A percentile compares a stretch with the other conserved stretches of the same genome.
These are phyloP conservation scores for Primulina tabacum DNA, from an alignment of 257 asterid species.

Conservation along the genomic window DNA sequence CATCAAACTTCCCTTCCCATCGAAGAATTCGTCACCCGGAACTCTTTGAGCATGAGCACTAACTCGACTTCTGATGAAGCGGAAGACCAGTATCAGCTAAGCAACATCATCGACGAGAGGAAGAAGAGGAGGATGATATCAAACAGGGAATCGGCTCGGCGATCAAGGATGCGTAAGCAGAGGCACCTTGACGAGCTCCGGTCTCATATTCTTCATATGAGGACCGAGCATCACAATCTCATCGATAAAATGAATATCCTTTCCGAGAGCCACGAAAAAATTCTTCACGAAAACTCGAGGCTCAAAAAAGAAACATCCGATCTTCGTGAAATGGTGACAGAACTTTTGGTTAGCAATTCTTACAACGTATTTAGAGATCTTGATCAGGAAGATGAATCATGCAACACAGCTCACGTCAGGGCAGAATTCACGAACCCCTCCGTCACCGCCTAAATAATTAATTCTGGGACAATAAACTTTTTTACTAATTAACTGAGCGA, in stretches of 20 bases:
- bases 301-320: conserved; percentile 42
- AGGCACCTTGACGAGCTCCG: conserved; percentile 56
- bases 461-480: not conserved
- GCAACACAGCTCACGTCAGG: conserved; percentile 3
- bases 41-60: conserved; percentile 29
- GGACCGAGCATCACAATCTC: conserved; percentile 34
- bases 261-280: conserved; percentile 33
- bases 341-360: conserved; percentile 24
- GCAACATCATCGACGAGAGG: conserved; percentile 35
- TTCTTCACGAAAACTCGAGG: conserved; percentile 32
- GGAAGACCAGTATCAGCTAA: conserved; percentile 29
- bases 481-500: not conserved
- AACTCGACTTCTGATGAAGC: conserved; percentile 58
- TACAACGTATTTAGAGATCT: conserved; percentile 24
- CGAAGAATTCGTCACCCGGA: conserved; percentile 14
- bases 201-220: conserved; percentile 38
- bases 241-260: conserved; percentile 33
- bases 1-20: conserved; percentile 18
- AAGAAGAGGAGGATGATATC: conserved; percentile 57
- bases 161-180: conserved; percentile 66
- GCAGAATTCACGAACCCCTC: conserved; percentile 16
- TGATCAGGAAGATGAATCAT: conserved; percentile 12
- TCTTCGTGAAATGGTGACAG: conserved; percentile 30
- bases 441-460: not conserved
- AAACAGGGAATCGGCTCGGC: conserved; percentile 58